Evolutionary conservation across 1,284 basidiomycete genomes (phyloP), one percentile per base, ranked within the genome.

Genomic region (Rugosomyces carneus): DNA sequence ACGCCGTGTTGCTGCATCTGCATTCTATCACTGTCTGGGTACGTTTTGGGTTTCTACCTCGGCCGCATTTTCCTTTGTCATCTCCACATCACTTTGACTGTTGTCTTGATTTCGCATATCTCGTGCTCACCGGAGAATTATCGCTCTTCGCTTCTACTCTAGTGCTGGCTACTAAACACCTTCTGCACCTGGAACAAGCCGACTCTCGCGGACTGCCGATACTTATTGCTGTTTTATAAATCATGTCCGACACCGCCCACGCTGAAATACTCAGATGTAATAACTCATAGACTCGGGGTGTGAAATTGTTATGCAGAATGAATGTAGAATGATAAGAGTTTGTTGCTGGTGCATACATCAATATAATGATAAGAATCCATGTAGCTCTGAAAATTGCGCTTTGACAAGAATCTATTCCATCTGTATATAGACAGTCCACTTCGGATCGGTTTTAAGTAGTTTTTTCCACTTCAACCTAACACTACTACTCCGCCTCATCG

Each of bases 11-110:
- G 87, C 85, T 5, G 78, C 86, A 13, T 77, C 84, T 23, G 87
- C 79, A 3, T 81, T 90, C 59, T 87, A 90, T 64, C 86, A 90
- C 53, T 88, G 84, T 60, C 70, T 89, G 41, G 84, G 86, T 87
- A 48, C 41, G 77, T 65, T 39, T 38, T 24, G 10, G 21, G 5
- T 3, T 23, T 5, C 15, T 5, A 37, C 15, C 18, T 21, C 19
- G 18, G 15, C 5, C 3, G 15, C 5, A 32, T 37, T 36, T 19
- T 42, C 18, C 34, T 8, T 29, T 13, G 23, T 41, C 7, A 44
- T 39, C 24, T 32, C 29, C 27, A 5, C 10, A 7, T 23, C 7
- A 23, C 21, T n/a, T n/a, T n/a, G n/a, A n/a, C n/a, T n/a, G 21
- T 23, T 23, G 21, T 3, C 21, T 13, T 29, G 27, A 26, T 29